Evolutionary conservation across 1,139 yeast species (phyloP), one percentile per base, ranked within the genome.

Genomic region (Hansenula anomala): DNA sequence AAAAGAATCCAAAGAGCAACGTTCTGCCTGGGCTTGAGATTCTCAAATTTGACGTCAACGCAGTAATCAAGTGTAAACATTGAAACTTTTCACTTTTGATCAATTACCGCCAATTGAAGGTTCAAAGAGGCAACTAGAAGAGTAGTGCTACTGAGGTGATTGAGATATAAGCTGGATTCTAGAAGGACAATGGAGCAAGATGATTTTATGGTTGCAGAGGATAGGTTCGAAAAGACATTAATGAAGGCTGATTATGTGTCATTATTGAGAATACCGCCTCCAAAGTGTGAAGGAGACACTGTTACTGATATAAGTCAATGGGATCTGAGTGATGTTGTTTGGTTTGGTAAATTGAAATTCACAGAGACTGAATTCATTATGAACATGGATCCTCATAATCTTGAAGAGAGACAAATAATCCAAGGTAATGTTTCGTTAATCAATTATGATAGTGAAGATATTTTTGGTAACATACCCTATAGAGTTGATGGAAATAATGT

Each of bases 241-340:
- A 6, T 36, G 14, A n/a, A n/a, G 4, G 19, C 34, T 6, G 29
- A 26, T 4, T 16, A 30, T 17, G 33, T 39, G 6, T 24, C 34
- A 29, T 37, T 49, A 4, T 29, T 51, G n/a, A 18, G 39, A 30
- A 46, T 52, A 9, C 55, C 56, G 4, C 69, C 70, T 6, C 69
- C 69, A 8, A 8, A 47, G 42, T 36, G 39, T 54, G 14, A 34
- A 52, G 55, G 4, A 12, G 33, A 20, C 9, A 20, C 6, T 9
- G 9, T 31, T 14, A 8, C 16, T 35, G 50, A 49, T 36, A 63
- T 66, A 3, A 42, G 52, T 3, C 54, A 53, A 8, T 65, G 70
- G 70, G 56, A 59, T 30, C 56, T 59, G 14, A 49, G 51, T 13
- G 54, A 53, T n/a, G 59, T 63, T 3, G 48, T 66, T n/a, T 66